Evolutionary conservation across 23 red algal genomes (phyloP).

Genomic region (Gracilaria vermiculophylla): DNA sequence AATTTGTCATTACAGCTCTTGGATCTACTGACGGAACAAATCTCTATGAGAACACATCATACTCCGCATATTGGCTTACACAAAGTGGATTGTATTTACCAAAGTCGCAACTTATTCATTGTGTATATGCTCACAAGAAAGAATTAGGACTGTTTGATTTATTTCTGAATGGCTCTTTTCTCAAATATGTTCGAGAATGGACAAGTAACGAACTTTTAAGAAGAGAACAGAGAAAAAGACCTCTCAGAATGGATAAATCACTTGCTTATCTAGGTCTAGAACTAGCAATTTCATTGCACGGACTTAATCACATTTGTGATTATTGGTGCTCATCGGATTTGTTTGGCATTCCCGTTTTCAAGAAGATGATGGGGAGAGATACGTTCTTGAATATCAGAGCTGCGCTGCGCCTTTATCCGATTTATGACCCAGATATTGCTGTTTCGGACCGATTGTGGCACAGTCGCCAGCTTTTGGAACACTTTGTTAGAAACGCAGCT

Average conservation of each 20-base stretch:
- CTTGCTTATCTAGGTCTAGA: background rate
- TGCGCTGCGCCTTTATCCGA: background rate
- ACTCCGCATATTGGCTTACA: background rate
- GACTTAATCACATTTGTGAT: background rate
- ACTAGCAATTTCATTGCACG: background rate
- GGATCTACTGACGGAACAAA: background rate
- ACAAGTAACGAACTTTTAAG: background rate
- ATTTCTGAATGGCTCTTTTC: background rate
- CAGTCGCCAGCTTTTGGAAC: background rate
- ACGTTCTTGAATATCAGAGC: background rate
- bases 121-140: background rate
- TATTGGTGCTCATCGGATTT: background rate
- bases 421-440: background rate
- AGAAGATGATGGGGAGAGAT: background rate
- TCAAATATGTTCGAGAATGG: background rate
- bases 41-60: background rate
- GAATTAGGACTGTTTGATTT: background rate
- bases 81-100: background rate
- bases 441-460: background rate
- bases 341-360: background rate
- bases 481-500: constrained; percentile 12
- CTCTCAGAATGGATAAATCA: background rate
- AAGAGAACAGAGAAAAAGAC: background rate
- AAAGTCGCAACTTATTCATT: background rate
- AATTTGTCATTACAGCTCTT: background rate